These are phyloP conservation scores for Ceratocystis papillata DNA, from an alignment of 2,329 filamentous ascomycete species.

Conservation along the genomic window DNA sequence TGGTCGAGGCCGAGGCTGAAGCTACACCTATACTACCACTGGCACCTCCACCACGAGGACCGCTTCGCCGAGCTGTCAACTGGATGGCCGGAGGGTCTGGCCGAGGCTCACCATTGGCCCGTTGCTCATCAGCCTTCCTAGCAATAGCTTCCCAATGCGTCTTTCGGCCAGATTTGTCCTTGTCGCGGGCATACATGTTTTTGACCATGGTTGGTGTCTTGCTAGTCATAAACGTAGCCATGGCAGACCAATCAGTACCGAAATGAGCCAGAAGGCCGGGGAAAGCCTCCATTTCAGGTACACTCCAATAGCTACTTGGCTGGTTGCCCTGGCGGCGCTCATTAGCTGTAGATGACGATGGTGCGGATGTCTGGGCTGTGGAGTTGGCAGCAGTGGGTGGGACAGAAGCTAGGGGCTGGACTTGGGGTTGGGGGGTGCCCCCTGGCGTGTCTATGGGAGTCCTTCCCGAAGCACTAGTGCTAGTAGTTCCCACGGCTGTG, in stretches of 20 bases:
- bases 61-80: slow-evolving; percentile 43
- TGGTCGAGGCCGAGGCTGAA: slow-evolving; percentile 20
- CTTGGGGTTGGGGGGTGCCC: slow-evolving; percentile 5
- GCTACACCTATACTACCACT: slow-evolving; percentile 31
- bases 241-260: slow-evolving; percentile 66
- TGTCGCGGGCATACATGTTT: slow-evolving; percentile 55
- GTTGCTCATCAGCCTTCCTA: slow-evolving; percentile 49
- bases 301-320: slow-evolving; percentile 78
- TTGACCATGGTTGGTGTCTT: slow-evolving; percentile 82
- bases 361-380: slow-evolving; percentile 30
- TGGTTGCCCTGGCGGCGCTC: slow-evolving; percentile 47
- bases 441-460: not conserved
- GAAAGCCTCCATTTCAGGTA: slow-evolving; percentile 69
- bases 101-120: slow-evolving; percentile 45
- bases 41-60: slow-evolving; percentile 33
- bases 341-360: slow-evolving; percentile 38
- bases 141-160: slow-evolving; percentile 50
- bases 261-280: slow-evolving; percentile 60
- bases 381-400: slow-evolving; percentile 31
- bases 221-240: slow-evolving; percentile 68
- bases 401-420: slow-evolving; percentile 24
- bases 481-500: not conserved
- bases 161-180: slow-evolving; percentile 43
- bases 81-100: slow-evolving; percentile 47
- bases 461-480: not conserved